Evolutionary conservation across 257 asterid genomes (phyloP), one percentile per base, ranked within the genome.

Genomic region (Scutellaria minor): DNA sequence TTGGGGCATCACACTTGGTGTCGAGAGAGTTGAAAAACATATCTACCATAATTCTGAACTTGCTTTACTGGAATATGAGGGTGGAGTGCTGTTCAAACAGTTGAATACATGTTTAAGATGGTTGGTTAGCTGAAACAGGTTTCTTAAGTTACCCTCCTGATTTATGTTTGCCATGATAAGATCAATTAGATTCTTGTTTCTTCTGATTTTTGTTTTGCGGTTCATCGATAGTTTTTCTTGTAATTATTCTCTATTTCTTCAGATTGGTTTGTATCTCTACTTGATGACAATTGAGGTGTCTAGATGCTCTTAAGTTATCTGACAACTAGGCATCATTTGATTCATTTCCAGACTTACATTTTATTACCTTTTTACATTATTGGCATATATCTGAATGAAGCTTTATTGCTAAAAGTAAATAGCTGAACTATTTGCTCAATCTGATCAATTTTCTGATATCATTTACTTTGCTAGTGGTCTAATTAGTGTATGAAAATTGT

Each of bases 21-120:
- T 51, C 35, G 27, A 73, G 27, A 22, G 78, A 55, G 51, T 61
- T 63, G 72, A 15, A 20, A 7, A 46, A 20, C 61, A 37, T 62
- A 45, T 15, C 35, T 7, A 20, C n/a, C 42, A 13, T 27, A 15
- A 46, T 65, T 40, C 62, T 47, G 47, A 42, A 64, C 41, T 45
- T 59, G 41, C 12, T 68, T 59, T 59, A 12, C 60, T 9, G 15
- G 61, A 50, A 27, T 8, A 18, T 44, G 70, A 22, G 66, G 37
- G 24, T 44, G 12, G 18, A 41, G 48, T 62, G 56, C 27, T 24
- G 1, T 24, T 24, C 27, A 1, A 2, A 1, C 2, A 24, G 27
- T 24, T 24, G 27, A 24, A 24, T 1, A 24, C 27, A 24, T 24
- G 27, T 24, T 24, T 24, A 24, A 24, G 1, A 1, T 41, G 68